phyloP scores from a whole-genome alignment of 345 rosid species.

The Xanthoceras sorbifolium region DNA sequence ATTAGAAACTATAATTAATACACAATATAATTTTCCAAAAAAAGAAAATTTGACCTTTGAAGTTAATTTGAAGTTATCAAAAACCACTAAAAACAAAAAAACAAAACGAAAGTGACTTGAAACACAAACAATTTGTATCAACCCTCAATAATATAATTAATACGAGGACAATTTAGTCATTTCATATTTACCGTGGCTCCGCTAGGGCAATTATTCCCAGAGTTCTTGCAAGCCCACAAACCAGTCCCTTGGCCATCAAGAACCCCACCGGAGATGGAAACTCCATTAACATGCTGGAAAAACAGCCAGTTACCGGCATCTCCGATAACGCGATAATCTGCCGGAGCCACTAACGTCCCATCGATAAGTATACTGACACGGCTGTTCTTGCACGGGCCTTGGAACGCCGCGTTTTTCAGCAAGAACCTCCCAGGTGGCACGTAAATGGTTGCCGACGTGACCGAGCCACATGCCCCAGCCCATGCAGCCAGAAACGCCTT shows the following conservation, averaged over 20 bases:
- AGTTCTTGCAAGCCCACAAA: conserved; percentile 69
- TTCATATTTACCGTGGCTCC: conserved; percentile 65
- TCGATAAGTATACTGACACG: conserved; percentile 44
- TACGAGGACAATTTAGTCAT: neutral
- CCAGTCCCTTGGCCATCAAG: conserved; percentile 61
- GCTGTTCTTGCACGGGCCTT: conserved; percentile 57
- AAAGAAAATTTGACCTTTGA: neutral
- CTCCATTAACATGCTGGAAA: conserved; percentile 46
- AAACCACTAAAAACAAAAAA: neutral
- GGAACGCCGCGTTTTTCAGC: conserved; percentile 39
- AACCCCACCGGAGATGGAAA: conserved; percentile 59
- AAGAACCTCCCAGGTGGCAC: conserved; percentile 64
- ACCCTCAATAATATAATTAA: neutral
- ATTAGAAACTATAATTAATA: neutral
- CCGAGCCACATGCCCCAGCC: conserved; percentile 54
- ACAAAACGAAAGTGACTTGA: neutral
- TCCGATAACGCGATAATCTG: conserved; percentile 41
- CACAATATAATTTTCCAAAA: neutral
- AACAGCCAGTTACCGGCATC: conserved; percentile 44
- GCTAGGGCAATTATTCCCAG: conserved; percentile 48
- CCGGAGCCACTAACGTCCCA: conserved; percentile 71
- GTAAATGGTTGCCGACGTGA: conserved; percentile 40
- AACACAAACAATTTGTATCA: no score
- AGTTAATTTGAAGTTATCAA: neutral
- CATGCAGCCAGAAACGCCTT: conserved; percentile 69